Evolutionary conservation across 768 basidiomycete genomes (phyloP).

Genomic region (Daedalea quercina): DNA sequence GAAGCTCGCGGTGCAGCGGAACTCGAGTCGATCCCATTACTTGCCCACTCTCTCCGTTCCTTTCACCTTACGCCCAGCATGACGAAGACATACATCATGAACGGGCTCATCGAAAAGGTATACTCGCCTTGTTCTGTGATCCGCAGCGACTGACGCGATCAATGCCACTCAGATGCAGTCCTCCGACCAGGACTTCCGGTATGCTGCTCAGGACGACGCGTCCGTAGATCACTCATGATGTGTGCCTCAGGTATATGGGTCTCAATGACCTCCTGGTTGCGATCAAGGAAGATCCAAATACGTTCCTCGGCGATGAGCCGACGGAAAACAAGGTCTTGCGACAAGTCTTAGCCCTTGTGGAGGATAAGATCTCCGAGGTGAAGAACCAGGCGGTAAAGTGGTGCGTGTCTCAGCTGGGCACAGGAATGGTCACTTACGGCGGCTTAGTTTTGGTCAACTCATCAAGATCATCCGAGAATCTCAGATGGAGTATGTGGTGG

Average conservation of each 20-base stretch:
- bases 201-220: constrained; percentile 12
- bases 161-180: constrained; percentile 65
- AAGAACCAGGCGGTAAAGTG: constrained; percentile 98
- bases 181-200: constrained; percentile 89
- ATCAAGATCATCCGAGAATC: constrained; percentile 82
- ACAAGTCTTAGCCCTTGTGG: constrained; percentile 79
- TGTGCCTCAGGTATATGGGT: constrained; percentile 78
- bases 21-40: neutral
- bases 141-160: constrained; percentile 2
- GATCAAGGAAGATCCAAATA: constrained; percentile 69
- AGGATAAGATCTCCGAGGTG: constrained; percentile 96
- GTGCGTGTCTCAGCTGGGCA: constrained; percentile 33
- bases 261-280: constrained; percentile 90
- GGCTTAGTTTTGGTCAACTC: constrained; percentile 72
- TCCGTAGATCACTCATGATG: constrained; percentile 4
- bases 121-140: neutral
- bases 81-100: constrained; percentile 85
- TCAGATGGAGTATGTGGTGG: constrained; percentile 82
- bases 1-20: neutral
- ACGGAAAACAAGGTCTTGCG: constrained; percentile 81
- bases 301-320: constrained; percentile 78
- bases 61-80: constrained; percentile 29
- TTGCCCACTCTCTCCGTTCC: neutral
- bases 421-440: neutral
- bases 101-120: constrained; percentile 78